Evolutionary conservation across 192 early-diverging fungal species (phyloP).

Genomic region (Nowakowskiella sp.): DNA sequence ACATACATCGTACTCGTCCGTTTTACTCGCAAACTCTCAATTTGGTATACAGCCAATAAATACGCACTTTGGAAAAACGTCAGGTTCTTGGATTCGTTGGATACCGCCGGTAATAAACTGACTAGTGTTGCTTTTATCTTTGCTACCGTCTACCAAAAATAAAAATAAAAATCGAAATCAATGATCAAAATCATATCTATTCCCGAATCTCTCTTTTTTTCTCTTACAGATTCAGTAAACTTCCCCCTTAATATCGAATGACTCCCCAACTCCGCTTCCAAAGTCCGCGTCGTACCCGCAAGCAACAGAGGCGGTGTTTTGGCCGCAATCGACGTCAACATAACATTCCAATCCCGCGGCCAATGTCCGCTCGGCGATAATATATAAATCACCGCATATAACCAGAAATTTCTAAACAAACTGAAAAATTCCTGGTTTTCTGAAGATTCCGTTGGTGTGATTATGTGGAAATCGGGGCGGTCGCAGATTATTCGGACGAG

Average conservation of each 20-base stretch:
- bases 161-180: conserved; percentile 1
- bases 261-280: conserved; percentile 81
- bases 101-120: conserved; percentile 45
- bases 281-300: conserved; percentile 57
- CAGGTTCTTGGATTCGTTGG: conserved; percentile 47
- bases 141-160: conserved; percentile 38
- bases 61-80: conserved; percentile 71
- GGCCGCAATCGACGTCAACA: conserved; percentile 64
- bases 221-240: conserved; percentile 40
- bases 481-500: conserved; percentile 34
- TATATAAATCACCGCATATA: conserved; percentile 72
- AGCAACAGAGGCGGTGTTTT: conserved; percentile 79
- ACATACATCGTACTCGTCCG: conserved; percentile 48
- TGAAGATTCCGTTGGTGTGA: neutral
- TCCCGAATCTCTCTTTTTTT: too few relatives aligned
- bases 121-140: conserved; percentile 50
- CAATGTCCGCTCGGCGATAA: conserved; percentile 66
- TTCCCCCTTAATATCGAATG: conserved; percentile 71
- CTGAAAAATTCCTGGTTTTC: conserved; percentile 44
- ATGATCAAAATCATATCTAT: conserved; percentile 6
- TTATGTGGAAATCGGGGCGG: conserved; percentile 9
- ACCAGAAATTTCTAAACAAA: conserved; percentile 86
- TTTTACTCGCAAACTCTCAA: conserved; percentile 70
- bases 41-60: conserved; percentile 71
- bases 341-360: conserved; percentile 64